Evolutionary conservation across 2,329 filamentous ascomycete species (phyloP).

Genomic region (Aspergillus fijiensis): DNA sequence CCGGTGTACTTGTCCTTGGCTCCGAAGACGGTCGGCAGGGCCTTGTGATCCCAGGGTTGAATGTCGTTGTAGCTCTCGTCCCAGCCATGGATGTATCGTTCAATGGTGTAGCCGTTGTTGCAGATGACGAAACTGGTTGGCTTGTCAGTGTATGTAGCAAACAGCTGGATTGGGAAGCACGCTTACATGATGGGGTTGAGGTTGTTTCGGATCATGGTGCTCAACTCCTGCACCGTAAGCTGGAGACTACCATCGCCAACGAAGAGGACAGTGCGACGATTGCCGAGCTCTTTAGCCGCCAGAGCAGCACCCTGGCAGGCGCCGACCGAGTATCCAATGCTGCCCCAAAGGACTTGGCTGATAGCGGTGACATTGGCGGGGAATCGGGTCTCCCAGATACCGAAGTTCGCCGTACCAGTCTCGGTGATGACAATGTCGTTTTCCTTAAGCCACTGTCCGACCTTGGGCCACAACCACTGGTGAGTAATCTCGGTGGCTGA

Average conservation of each 20-base stretch:
- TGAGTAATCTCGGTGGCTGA: conserved; percentile 48
- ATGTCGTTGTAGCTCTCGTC: conserved; percentile 80
- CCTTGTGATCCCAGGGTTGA: conserved; percentile 69
- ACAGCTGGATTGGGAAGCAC: not conserved
- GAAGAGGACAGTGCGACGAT: conserved; percentile 72
- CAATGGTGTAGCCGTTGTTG: conserved; percentile 87
- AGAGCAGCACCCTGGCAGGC: conserved; percentile 68
- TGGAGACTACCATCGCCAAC: conserved; percentile 89
- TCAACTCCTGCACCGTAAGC: conserved; percentile 78
- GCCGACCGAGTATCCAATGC: conserved; percentile 65
- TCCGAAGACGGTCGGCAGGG: conserved; percentile 67
- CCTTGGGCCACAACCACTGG: conserved; percentile 68
- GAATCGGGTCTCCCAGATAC: conserved; percentile 82
- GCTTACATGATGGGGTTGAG: conserved; percentile 74
- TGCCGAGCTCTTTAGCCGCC: conserved; percentile 66
- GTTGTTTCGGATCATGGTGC: conserved; percentile 74
- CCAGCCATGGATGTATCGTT: conserved; percentile 84
- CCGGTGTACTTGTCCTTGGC: conserved; percentile 60
- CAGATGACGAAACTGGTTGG: conserved; percentile 67
- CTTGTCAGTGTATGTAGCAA: conserved; percentile 34
- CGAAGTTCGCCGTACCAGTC: conserved; percentile 85
- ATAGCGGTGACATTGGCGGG: conserved; percentile 74
- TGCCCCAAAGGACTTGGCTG: conserved; percentile 73
- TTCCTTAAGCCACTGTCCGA: conserved; percentile 69
- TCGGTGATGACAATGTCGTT: conserved; percentile 81